phyloP scores from a whole-genome alignment of 345 rosid species.

The Odontarrhena argentea region DNA sequence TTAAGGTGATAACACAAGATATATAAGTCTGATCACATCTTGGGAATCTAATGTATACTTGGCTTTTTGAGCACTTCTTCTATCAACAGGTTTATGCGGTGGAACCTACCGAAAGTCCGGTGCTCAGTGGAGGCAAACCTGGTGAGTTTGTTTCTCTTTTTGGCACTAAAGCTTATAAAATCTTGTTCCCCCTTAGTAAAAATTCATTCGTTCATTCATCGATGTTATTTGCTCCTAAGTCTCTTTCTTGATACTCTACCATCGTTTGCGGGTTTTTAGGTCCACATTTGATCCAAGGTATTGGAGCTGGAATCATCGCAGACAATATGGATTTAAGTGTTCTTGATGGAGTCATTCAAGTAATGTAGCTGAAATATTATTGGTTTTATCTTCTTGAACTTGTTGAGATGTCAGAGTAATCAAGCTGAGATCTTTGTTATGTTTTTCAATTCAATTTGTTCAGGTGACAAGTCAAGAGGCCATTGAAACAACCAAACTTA shows the following conservation, averaged over 20 bases:
- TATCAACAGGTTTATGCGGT: constrained; percentile 36
- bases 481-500: constrained; percentile 56
- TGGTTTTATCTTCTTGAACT: not conserved
- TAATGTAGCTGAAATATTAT: constrained; percentile 30
- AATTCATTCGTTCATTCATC: not conserved
- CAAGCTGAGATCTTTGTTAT: constrained; percentile 10
- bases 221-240: not conserved
- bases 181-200: not conserved
- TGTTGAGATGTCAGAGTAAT: constrained; percentile 11
- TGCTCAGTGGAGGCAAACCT: constrained; percentile 41
- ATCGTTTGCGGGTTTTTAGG: constrained; percentile 30
- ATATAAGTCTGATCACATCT: not conserved
- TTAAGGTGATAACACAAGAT: constrained; percentile 40
- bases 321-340: constrained; percentile 43
- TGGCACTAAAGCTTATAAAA: too few relatives aligned
- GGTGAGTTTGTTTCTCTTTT: constrained; percentile 21
- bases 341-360: constrained; percentile 50
- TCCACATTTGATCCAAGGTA: constrained; percentile 54
- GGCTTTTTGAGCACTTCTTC: not conserved
- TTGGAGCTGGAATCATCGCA: constrained; percentile 50
- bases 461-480: constrained; percentile 56
- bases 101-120: constrained; percentile 43
- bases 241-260: constrained; percentile 7
- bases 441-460: not conserved
- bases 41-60: not conserved